Conservation (phyloP, 768 basidiomycete genomes). For the Suillus americanus region DNA sequence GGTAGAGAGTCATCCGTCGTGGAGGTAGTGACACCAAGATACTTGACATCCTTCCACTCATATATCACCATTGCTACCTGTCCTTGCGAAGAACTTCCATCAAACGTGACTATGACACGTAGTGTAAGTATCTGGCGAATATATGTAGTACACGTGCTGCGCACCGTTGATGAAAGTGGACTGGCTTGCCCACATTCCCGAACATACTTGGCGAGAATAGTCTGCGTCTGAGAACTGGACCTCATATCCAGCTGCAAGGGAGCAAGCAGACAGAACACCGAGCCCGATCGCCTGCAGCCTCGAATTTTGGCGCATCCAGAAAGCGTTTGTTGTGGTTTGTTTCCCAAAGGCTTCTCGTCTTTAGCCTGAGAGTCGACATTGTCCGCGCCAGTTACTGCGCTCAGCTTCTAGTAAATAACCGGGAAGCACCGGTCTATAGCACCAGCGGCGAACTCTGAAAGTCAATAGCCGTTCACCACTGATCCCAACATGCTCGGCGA, state of each 20-base stretch:
- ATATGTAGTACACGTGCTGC: conserved; percentile 12
- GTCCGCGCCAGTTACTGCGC: conserved; percentile 5
- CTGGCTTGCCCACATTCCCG: conserved; percentile 87
- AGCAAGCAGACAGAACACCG: conserved; percentile 31
- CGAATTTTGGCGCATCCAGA: conserved; percentile 27
- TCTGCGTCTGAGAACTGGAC: conserved; percentile 73
- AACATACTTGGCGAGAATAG: conserved; percentile 87
- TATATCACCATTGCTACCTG: conserved; percentile 94
- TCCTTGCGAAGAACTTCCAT: conserved; percentile 64
- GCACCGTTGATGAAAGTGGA: conserved; percentile 84
- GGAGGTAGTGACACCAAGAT: conserved; percentile 74
- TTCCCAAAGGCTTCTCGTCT: conserved; percentile 12
- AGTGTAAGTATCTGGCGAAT: background rate
- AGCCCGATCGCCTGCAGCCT: conserved; percentile 15
- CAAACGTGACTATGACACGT: conserved; percentile 66
- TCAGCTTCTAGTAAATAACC: background rate
- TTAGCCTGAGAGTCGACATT: conserved; percentile 3
- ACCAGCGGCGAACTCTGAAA: background rate
- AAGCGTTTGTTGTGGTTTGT: conserved; percentile 30
- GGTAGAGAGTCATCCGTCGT: conserved; percentile 54
- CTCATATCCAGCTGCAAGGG: conserved; percentile 51
- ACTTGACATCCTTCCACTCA: conserved; percentile 88
- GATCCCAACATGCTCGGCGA: conserved; percentile 66
- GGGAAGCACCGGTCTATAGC: background rate
- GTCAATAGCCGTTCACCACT: background rate